A percentile compares a stretch with the other conserved stretches of the same genome.
phyloP scores from a whole-genome alignment of 257 asterid species.

The Penstemon newberryi region DNA sequence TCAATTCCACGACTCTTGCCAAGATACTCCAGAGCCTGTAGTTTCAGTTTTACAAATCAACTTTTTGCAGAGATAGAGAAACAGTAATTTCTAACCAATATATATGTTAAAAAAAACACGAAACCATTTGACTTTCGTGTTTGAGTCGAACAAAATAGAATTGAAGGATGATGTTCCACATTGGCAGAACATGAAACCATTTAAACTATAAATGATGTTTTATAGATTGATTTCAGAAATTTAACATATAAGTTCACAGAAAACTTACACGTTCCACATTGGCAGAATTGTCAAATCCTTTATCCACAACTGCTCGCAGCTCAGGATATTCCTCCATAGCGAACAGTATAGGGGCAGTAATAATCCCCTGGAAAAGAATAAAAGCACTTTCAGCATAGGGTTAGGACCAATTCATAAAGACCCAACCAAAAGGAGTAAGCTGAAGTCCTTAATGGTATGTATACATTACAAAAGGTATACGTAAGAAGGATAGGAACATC shows the following conservation, averaged over 20 bases:
- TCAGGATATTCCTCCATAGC: constrained; percentile 95
- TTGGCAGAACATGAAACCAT: no score
- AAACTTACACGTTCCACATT: constrained; percentile 78
- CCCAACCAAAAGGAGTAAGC: no score
- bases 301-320: constrained; percentile 59
- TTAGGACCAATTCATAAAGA: no score
- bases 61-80: neutral
- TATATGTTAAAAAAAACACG: no score
- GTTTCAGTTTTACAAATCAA: constrained; percentile 19
- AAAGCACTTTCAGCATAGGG: constrained; percentile 9
- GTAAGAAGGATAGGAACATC: neutral
- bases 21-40: constrained; percentile 82
- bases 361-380: constrained; percentile 55
- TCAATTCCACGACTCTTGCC: constrained; percentile 74
- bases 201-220: no score
- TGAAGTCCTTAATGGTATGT: no score
- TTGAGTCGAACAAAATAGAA: no score
- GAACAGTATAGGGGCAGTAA: constrained; percentile 90
- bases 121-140: no score
- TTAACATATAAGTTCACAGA: neutral
- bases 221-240: neutral
- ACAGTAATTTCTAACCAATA: no score
- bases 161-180: no score
- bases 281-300: constrained; percentile 71
- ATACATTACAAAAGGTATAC: no score